Evolutionary conservation across 2,329 filamentous ascomycete genomes (phyloP).

Genomic region (Aspergillus nomiae): DNA sequence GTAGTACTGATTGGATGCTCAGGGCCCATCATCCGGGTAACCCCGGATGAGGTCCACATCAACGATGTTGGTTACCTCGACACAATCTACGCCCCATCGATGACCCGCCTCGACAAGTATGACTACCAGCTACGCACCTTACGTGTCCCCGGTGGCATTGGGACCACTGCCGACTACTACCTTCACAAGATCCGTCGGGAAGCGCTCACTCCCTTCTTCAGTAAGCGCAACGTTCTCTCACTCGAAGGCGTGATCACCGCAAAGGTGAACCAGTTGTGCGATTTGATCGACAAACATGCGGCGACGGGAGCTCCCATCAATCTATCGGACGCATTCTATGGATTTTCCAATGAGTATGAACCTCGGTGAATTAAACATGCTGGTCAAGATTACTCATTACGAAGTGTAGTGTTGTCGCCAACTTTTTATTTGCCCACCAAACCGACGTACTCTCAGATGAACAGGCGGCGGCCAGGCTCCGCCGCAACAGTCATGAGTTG

Average conservation of each 20-base stretch:
- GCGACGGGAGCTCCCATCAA: slow-evolving; percentile 12
- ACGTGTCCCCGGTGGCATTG: slow-evolving; percentile 28
- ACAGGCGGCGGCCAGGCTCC: slow-evolving; percentile 24
- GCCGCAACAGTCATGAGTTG: slow-evolving; percentile 30
- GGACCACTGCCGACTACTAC: slow-evolving; percentile 28
- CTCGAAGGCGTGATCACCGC: slow-evolving; percentile 29
- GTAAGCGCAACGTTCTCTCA: slow-evolving; percentile 27
- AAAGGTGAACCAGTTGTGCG: slow-evolving; percentile 24
- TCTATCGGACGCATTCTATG: slow-evolving; percentile 29
- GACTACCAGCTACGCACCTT: slow-evolving; percentile 25
- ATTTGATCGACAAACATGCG: neutral
- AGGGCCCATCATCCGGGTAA: slow-evolving; percentile 43
- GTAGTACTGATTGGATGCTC: neutral
- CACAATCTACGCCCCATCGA: slow-evolving; percentile 29
- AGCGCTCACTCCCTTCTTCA: slow-evolving; percentile 35
- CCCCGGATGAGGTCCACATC: slow-evolving; percentile 40
- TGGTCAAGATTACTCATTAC: no score
- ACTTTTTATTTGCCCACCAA: slow-evolving; percentile 33
- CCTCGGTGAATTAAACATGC: no score
- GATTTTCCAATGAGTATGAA: neutral
- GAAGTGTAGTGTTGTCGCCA: slow-evolving; percentile 26
- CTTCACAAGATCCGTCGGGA: slow-evolving; percentile 33
- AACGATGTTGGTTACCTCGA: slow-evolving; percentile 34
- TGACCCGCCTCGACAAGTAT: slow-evolving; percentile 29
- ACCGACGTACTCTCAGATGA: slow-evolving; percentile 26